phyloP scores from a whole-genome alignment of 257 asterid species.

The Gardenia jasminoides region DNA sequence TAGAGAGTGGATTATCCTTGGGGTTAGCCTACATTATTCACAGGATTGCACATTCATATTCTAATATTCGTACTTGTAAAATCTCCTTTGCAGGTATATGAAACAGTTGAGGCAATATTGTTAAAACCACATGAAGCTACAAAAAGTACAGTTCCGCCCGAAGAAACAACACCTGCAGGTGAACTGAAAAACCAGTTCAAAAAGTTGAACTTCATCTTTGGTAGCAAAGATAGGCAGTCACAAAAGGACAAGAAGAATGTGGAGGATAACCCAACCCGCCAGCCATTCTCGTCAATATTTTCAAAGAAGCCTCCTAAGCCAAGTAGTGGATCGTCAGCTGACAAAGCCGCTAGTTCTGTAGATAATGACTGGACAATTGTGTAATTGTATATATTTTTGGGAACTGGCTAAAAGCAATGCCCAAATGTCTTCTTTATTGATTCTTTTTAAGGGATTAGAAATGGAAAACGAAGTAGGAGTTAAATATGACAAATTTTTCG shows the following conservation, averaged over 20 bases:
- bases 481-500: background rate
- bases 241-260: slow-evolving; percentile 37
- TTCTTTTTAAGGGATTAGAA: background rate
- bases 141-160: slow-evolving; percentile 50
- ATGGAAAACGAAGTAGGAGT: background rate
- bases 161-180: slow-evolving; percentile 52
- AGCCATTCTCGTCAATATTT: slow-evolving; percentile 62
- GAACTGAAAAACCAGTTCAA: slow-evolving; percentile 72
- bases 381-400: slow-evolving; percentile 40
- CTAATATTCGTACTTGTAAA: background rate
- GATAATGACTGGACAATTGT: slow-evolving; percentile 83
- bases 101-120: slow-evolving; percentile 82
- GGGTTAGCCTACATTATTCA: background rate
- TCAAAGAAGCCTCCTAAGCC: slow-evolving; percentile 91
- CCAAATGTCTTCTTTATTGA: background rate
- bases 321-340: slow-evolving; percentile 44
- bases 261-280: slow-evolving; percentile 57
- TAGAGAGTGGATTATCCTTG: background rate
- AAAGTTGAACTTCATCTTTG: slow-evolving; percentile 66
- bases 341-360: slow-evolving; percentile 43
- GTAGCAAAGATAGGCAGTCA: slow-evolving; percentile 55
- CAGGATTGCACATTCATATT: background rate
- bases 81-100: slow-evolving; percentile 65
- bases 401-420: slow-evolving; percentile 10
- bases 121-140: slow-evolving; percentile 60